Conservation (phyloP, 768 basidiomycete genomes). For the Cyclocybe aegerita region DNA sequence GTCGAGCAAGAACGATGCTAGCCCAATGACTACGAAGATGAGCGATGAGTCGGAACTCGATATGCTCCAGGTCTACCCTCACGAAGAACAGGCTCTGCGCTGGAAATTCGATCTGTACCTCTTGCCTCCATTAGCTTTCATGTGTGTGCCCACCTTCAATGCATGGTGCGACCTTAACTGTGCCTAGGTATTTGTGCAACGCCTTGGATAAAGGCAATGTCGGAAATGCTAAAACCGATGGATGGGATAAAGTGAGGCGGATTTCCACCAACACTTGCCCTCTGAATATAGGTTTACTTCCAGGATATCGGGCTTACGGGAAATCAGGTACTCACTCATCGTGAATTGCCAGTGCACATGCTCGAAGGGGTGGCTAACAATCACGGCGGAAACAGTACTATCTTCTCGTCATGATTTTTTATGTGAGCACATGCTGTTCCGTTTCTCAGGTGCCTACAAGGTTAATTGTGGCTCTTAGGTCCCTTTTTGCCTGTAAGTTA, state of each 20-base stretch:
- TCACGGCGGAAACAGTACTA: conserved; percentile 35
- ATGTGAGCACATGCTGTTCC: conserved; percentile 24
- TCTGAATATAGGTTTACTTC: not conserved
- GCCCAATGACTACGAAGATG: conserved; percentile 1
- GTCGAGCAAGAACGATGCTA: conserved; percentile 1
- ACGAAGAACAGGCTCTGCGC: conserved; percentile 30
- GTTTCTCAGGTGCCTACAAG: not conserved
- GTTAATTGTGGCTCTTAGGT: conserved; percentile 25
- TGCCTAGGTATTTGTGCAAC: conserved; percentile 45
- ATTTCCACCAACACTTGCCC: not conserved
- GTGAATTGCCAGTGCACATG: not conserved
- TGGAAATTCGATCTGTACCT: conserved; percentile 42
- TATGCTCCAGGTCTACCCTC: conserved; percentile 14
- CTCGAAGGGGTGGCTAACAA: not conserved
- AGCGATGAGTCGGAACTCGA: conserved; percentile 8
- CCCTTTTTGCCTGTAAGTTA: conserved; percentile 44
- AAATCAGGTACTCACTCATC: conserved; percentile 34
- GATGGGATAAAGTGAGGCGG: conserved; percentile 42
- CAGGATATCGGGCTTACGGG: conserved; percentile 43
- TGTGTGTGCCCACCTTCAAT: conserved; percentile 23
- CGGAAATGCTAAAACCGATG: conserved; percentile 51
- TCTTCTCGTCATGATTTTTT: conserved; percentile 47
- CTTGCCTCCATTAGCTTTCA: conserved; percentile 42
- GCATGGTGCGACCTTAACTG: not conserved
- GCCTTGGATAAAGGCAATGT: conserved; percentile 51